These are phyloP conservation scores for Themeda triandra DNA, from an alignment of 176 grass and related monocot species.

Conservation along the genomic window DNA sequence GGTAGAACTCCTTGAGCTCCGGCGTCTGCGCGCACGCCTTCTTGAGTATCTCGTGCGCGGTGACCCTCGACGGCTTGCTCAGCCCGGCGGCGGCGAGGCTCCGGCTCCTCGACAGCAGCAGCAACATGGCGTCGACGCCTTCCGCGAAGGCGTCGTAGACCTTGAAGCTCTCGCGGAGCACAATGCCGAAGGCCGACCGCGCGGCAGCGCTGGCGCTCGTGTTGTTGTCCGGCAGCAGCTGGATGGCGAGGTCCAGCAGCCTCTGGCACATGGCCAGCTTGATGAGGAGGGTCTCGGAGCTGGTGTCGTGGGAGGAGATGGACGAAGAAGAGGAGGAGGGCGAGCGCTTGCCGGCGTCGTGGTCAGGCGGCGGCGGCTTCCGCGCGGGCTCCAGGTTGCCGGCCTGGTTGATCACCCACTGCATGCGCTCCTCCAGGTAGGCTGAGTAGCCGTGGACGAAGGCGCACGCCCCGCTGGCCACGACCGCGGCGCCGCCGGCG, in stretches of 20 bases:
- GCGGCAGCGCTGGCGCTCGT: slow-evolving; percentile 45
- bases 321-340: slow-evolving; percentile 1
- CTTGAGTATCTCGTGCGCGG: slow-evolving; percentile 54
- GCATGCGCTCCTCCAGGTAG: slow-evolving; percentile 85
- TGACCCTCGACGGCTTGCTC: slow-evolving; percentile 26
- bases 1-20: slow-evolving; percentile 78
- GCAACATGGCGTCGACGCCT: slow-evolving; percentile 40
- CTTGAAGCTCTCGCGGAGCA: slow-evolving; percentile 87
- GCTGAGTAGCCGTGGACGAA: slow-evolving; percentile 75
- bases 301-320: slow-evolving; percentile 12
- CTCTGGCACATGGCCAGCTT: slow-evolving; percentile 68
- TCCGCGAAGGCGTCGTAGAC: slow-evolving; percentile 70
- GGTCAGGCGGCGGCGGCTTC: background rate
- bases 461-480: slow-evolving; percentile 26
- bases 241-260: slow-evolving; percentile 77
- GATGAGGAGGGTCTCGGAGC: slow-evolving; percentile 36
- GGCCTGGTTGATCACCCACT: slow-evolving; percentile 76
- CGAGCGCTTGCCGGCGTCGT: background rate
- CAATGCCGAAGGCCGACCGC: slow-evolving; percentile 65
- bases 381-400: slow-evolving; percentile 74
- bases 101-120: slow-evolving; percentile 1
- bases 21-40: slow-evolving; percentile 71
- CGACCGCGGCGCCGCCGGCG: background rate
- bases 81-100: slow-evolving; percentile 17
- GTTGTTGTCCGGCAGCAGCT: slow-evolving; percentile 53